Conservation (phyloP, 2,329 filamentous ascomycete species). For the Scedosporium dehoogii region DNA sequence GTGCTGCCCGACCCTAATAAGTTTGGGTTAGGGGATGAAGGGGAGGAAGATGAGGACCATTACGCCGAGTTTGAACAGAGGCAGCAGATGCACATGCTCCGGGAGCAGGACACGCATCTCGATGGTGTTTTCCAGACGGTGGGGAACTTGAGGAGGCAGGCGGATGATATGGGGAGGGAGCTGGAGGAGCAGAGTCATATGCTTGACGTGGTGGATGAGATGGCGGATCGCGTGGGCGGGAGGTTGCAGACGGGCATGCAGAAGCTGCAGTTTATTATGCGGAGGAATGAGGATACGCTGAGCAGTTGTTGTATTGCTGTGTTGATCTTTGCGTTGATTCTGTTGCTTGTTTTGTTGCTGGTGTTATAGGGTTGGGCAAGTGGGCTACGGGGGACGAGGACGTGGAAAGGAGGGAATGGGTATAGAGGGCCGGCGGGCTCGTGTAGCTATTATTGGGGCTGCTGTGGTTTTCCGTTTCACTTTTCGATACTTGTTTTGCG, state of each 20-base stretch:
- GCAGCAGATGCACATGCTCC: conserved; percentile 84
- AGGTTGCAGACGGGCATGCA: conserved; percentile 79
- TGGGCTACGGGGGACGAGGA: not conserved
- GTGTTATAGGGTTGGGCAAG: conserved; percentile 33
- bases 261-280: conserved; percentile 75
- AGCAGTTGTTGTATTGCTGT: conserved; percentile 88
- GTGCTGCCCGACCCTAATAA: conserved; percentile 45
- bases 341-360: conserved; percentile 72
- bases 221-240: conserved; percentile 80
- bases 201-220: conserved; percentile 72
- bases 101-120: conserved; percentile 85
- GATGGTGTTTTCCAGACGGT: conserved; percentile 92
- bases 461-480: not conserved
- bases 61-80: conserved; percentile 84
- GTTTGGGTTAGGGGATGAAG: conserved; percentile 41
- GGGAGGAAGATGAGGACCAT: conserved; percentile 36
- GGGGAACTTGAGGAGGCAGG: conserved; percentile 80
- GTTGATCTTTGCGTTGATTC: conserved; percentile 78
- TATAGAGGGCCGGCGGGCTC: too few relatives aligned
- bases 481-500: not conserved
- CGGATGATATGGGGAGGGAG: conserved; percentile 91
- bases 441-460: not conserved
- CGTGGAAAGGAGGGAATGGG: not conserved
- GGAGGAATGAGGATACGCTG: conserved; percentile 76
- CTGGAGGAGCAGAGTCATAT: conserved; percentile 90